phyloP scores from a whole-genome alignment of 345 rosid species.

The Anacardium occidentale region DNA sequence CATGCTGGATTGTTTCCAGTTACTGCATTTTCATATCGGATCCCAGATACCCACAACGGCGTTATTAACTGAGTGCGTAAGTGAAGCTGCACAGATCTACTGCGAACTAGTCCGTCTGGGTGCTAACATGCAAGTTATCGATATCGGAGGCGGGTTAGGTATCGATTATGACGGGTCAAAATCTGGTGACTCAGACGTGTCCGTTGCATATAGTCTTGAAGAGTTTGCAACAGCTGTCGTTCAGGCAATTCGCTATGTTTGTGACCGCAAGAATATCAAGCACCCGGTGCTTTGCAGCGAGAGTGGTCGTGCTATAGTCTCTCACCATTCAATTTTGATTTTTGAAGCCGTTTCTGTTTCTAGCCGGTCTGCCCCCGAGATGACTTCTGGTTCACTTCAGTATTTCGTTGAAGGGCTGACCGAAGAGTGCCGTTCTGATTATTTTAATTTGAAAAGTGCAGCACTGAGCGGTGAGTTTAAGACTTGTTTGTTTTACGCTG shows the following conservation, averaged over 20 bases:
- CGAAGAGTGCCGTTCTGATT: constrained; percentile 66
- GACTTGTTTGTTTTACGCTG: constrained; percentile 64
- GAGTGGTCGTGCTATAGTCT: constrained; percentile 89
- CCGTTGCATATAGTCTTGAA: constrained; percentile 76
- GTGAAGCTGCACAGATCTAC: constrained; percentile 86
- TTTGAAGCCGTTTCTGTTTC: constrained; percentile 72
- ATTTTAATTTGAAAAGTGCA: constrained; percentile 47
- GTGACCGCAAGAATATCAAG: constrained; percentile 65
- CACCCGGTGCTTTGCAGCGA: constrained; percentile 88
- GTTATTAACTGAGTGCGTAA: constrained; percentile 66
- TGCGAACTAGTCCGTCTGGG: constrained; percentile 92
- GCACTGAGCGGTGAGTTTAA: constrained; percentile 64
- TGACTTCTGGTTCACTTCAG: constrained; percentile 44
- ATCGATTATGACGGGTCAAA: constrained; percentile 94
- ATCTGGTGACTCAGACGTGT: constrained; percentile 74
- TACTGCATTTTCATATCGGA: constrained; percentile 90
- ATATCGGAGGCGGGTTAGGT: constrained; percentile 89
- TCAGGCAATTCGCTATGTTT: constrained; percentile 52
- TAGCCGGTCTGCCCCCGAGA: constrained; percentile 22
- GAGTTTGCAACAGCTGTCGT: constrained; percentile 92
- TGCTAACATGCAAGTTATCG: constrained; percentile 72
- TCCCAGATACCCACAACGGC: constrained; percentile 85
- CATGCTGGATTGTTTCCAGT: constrained; percentile 81
- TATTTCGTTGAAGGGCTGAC: constrained; percentile 53
- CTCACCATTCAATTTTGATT: constrained; percentile 80